Evolutionary conservation across 192 early-diverging fungal species (phyloP), one percentile per base, ranked within the genome.

Genomic region (Chytriomyces sp.): DNA sequence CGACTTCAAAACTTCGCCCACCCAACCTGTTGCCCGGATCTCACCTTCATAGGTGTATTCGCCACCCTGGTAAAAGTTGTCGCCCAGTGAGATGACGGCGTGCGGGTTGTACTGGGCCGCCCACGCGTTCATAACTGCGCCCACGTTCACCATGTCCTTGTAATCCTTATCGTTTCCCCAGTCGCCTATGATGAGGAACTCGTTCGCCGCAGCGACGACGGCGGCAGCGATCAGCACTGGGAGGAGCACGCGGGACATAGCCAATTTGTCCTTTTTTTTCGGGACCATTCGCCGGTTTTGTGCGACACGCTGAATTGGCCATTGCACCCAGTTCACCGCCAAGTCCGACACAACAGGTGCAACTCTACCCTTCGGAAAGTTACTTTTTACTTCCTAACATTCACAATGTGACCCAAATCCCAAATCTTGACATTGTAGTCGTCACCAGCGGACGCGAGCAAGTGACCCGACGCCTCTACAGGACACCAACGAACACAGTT

Each of bases 401-500:
- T 22, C 28, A 30, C 19, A 22, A 40, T 38, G 19, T 22, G n/a
- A 41, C 57, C 25, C 10, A 64, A 33, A 30, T 81, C 72, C 96
- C 96, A 98, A 31, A 98, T 90, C 28, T 91, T 84, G 4, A 97
- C 87, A 39, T 85, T 72, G 19, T 90, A 89, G 84, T 98, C 96
- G 77, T 98, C 96, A 4, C 96, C 96, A n/a, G 85, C 90, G 4
- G 93, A 90, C 4, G 93, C 92, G 36, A 98, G 76, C 82, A 89
- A 88, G 49, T 91, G 81, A 33, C 44, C 41, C 10, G 89, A 81
- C 5, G 74, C 77, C n/a, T 83, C 80, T 22, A 76, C 75, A 1
- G 93, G 91, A 75, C 90, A 77, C 91, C 96, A 98, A 38, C 82
- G 73, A 4, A 96, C 93, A 63, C 90, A 90, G 82, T 98, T 98